Base-by-base conservation (phyloP, 1,284 basidiomycete species). In the Trametes hirsuta region DNA sequence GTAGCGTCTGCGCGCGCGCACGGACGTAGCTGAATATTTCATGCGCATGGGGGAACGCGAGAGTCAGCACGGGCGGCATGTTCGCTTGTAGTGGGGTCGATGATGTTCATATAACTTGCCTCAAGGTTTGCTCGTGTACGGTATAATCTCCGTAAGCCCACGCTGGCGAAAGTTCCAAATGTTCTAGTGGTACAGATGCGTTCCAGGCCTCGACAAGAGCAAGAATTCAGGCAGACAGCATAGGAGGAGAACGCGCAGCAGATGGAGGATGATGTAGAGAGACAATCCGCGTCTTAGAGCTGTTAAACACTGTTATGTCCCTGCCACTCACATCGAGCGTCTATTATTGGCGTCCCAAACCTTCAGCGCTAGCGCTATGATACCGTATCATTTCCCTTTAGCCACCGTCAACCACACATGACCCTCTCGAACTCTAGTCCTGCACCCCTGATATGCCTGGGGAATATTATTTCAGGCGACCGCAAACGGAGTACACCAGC, bases 1-100 rank as follows among this genome's bases (percentile, higher is more conserved):
- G 64, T 63, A 65, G 50, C 60, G 58, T 60, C 64, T 65, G 59
- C 59, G 61, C 40, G 59, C 61, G 50, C 61, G 53, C 6, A 59
- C 40, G 2, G 64, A 55, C 41, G 42, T 51, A 22, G 53, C 47
- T 52, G 48, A 6, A 15, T 55, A 36, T 58, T 65, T 65, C 61
- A 59, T 56, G 49, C 61, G 61, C 64, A 65, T 65, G 46, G 30
- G 41, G 25, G 37, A 41, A 37, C 18, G 35, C 35, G 50, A 44
- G 22, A n/a, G 45, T 61, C 40, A 53, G 50, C 21, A 39, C 37
- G 44, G 36, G 15, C 34, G 25, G 34, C 10, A 22, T 30, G 35
- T 12, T 39, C 24, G 35, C 42, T 11, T 22, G 22, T 22, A 42
- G 15, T 9, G 45, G 8, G 45, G 24, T n/a, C n/a, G 45, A 24